Evolutionary conservation across 139 green algal species (phyloP).

Genomic region (Dunaliella primolecta): DNA sequence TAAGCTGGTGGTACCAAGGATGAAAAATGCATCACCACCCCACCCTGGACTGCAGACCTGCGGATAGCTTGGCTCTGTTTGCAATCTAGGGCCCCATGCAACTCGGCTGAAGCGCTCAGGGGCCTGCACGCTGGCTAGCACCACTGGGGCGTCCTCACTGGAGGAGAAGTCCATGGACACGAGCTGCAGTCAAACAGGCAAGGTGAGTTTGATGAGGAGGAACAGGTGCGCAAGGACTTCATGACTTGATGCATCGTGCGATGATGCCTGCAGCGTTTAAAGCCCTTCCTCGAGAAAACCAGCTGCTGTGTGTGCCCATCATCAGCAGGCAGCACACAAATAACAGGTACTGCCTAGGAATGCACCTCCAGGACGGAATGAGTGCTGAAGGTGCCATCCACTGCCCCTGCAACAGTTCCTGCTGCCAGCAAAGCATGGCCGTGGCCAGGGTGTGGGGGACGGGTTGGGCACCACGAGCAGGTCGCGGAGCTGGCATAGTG

Average conservation of each 20-base stretch:
- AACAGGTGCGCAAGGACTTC: too few relatives aligned
- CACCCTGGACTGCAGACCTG: background rate
- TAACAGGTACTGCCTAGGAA: too few relatives aligned
- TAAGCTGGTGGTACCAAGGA: too few relatives aligned
- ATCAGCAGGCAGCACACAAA: background rate
- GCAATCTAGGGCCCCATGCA: constrained; percentile 64
- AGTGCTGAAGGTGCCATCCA: constrained; percentile 87
- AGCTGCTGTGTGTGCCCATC: background rate
- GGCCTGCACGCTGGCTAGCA: constrained; percentile 59
- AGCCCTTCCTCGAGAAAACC: background rate
- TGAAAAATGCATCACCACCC: background rate
- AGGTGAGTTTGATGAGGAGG: too few relatives aligned
- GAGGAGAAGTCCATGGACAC: constrained; percentile 69
- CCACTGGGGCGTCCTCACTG: constrained; percentile 37
- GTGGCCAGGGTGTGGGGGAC: constrained; percentile 10
- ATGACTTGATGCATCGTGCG: too few relatives aligned
- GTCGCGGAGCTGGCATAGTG: constrained; percentile 65
- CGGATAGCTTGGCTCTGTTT: background rate
- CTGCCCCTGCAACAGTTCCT: constrained; percentile 86
- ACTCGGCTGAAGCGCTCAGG: constrained; percentile 87
- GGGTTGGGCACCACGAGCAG: constrained; percentile 72
- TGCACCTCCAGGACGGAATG: constrained; percentile 73
- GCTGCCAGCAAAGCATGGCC: constrained; percentile 59
- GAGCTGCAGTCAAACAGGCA: too few relatives aligned
- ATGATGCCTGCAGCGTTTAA: too few relatives aligned